A percentile compares a stretch with the other conserved stretches of the same genome.
Evolutionary conservation across 371 early-diverging fungal species (phyloP).

Genomic region (Nosema muscidifuracis): DNA sequence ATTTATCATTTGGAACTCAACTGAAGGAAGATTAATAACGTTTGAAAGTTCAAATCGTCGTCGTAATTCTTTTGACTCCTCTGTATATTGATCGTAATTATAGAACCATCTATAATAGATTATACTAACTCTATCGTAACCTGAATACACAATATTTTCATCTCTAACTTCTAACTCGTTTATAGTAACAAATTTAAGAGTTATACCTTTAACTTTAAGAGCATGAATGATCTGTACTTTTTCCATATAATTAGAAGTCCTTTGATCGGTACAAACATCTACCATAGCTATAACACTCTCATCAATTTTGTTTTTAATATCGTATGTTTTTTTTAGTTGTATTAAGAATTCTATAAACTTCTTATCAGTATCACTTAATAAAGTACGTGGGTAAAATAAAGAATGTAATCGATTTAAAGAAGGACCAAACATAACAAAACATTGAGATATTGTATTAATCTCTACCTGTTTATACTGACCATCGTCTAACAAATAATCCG

Average conservation of each 20-base stretch:
- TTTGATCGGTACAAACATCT: conserved; percentile 10
- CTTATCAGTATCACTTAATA: conserved; percentile 13
- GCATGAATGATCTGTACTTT: conserved; percentile 34
- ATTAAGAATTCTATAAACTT: conserved; percentile 16
- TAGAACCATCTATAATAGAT: conserved; percentile 55
- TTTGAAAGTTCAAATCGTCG: conserved; percentile 21
- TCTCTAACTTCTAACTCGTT: conserved; percentile 13
- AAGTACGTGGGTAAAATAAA: background rate
- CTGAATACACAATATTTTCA: background rate
- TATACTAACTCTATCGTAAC: conserved; percentile 5
- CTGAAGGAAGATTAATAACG: conserved; percentile 36
- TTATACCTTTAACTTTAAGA: conserved; percentile 9
- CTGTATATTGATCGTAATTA: conserved; percentile 47
- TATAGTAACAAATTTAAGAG: conserved; percentile 21
- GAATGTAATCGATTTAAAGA: conserved; percentile 29
- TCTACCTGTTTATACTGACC: conserved; percentile 48
- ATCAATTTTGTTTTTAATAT: conserved; percentile 9
- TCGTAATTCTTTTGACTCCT: conserved; percentile 31
- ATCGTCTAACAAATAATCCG: conserved; percentile 45
- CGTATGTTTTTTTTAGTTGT: background rate
- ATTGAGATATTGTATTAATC: conserved; percentile 43
- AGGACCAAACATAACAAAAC: conserved; percentile 33
- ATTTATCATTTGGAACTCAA: conserved; percentile 43
- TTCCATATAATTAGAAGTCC: conserved; percentile 34
- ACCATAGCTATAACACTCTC: conserved; percentile 21